Percentiles rank a stretch among this genome's conserved stretches.
Evolutionary conservation across 1,139 yeast genomes (phyloP).

Genomic region (Yamadazyma spencermartinsiae): DNA sequence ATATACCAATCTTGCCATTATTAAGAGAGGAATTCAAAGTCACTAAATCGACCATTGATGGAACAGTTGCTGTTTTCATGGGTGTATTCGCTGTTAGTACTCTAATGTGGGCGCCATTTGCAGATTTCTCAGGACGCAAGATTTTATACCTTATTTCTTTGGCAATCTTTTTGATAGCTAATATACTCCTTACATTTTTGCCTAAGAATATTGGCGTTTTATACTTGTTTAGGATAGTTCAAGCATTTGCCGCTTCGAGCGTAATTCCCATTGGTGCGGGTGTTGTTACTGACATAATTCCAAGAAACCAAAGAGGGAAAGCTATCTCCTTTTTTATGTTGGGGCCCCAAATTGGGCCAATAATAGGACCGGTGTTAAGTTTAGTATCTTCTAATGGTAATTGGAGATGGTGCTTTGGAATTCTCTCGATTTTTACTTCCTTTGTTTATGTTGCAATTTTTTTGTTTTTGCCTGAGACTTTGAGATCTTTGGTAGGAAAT

Average conservation of each 20-base stretch:
- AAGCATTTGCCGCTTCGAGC: slow-evolving; percentile 57
- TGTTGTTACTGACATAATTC: slow-evolving; percentile 51
- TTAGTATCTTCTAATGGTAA: slow-evolving; percentile 30
- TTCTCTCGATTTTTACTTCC: slow-evolving; percentile 46
- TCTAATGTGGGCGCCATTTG: slow-evolving; percentile 54
- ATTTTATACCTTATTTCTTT: slow-evolving; percentile 48
- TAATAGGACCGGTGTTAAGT: slow-evolving; percentile 54
- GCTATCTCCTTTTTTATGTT: slow-evolving; percentile 56
- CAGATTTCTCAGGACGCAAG: slow-evolving; percentile 61
- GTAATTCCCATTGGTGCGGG: slow-evolving; percentile 60
- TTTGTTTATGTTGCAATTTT: slow-evolving; percentile 39
- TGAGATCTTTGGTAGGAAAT: slow-evolving; percentile 56
- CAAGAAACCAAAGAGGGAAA: slow-evolving; percentile 49
- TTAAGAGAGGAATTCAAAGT: slow-evolving; percentile 42
- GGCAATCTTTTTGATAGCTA: slow-evolving; percentile 43
- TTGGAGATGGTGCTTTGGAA: slow-evolving; percentile 63
- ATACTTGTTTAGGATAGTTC: slow-evolving; percentile 45
- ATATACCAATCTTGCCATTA: slow-evolving; percentile 55
- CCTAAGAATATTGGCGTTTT: slow-evolving; percentile 49
- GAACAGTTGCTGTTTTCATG: slow-evolving; percentile 63
- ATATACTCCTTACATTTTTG: slow-evolving; percentile 46
- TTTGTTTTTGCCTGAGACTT: slow-evolving; percentile 53
- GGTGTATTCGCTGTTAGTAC: slow-evolving; percentile 56
- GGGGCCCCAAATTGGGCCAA: slow-evolving; percentile 63
- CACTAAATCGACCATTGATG: slow-evolving; percentile 49